These are phyloP conservation scores for Tubosaeta sp. DNA, from an alignment of 768 basidiomycete species.

Conservation along the genomic window DNA sequence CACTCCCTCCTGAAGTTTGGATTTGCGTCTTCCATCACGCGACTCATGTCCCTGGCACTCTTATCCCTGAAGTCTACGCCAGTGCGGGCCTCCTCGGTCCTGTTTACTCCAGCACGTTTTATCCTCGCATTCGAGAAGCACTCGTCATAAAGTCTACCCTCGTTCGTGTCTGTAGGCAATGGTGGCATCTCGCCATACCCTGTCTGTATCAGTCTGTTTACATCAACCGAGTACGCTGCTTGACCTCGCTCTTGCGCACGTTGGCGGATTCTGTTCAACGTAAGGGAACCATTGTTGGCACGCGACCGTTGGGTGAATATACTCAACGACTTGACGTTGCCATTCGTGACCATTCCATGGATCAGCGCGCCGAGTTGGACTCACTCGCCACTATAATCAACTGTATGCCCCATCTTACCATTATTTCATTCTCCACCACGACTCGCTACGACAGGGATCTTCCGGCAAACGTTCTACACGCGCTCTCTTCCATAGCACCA, in stretches of 20 bases:
- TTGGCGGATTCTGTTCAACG: conserved; percentile 9
- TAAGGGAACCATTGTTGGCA: conserved; percentile 6
- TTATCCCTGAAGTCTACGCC: conserved; percentile 24
- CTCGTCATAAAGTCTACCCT: conserved; percentile 25
- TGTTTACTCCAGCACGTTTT: conserved; percentile 1
- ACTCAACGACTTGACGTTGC: conserved; percentile 25
- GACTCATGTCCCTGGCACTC: conserved; percentile 14
- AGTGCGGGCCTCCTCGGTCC: conserved; percentile 9
- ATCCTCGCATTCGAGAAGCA: conserved; percentile 9
- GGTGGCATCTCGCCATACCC: conserved; percentile 24
- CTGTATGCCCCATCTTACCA: conserved; percentile 15
- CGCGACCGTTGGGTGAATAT: conserved; percentile 17
- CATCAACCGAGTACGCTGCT: conserved; percentile 13
- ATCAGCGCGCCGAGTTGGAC: conserved; percentile 1
- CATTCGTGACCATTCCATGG: conserved; percentile 12
- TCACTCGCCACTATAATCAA: conserved; percentile 10
- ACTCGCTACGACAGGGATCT: not conserved
- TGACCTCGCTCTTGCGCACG: conserved; percentile 16
- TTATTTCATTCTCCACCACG: conserved; percentile 16
- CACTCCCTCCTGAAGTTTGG: conserved; percentile 25
- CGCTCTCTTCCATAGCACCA: conserved; percentile 10
- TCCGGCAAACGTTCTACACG: conserved; percentile 8
- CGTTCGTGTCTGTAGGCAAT: conserved; percentile 28
- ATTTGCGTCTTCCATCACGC: conserved; percentile 19
- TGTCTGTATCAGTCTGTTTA: conserved; percentile 24